Evolutionary conservation across 352 stramenopile genomes (phyloP).

Genomic region (Globisporangium cystogenes): DNA sequence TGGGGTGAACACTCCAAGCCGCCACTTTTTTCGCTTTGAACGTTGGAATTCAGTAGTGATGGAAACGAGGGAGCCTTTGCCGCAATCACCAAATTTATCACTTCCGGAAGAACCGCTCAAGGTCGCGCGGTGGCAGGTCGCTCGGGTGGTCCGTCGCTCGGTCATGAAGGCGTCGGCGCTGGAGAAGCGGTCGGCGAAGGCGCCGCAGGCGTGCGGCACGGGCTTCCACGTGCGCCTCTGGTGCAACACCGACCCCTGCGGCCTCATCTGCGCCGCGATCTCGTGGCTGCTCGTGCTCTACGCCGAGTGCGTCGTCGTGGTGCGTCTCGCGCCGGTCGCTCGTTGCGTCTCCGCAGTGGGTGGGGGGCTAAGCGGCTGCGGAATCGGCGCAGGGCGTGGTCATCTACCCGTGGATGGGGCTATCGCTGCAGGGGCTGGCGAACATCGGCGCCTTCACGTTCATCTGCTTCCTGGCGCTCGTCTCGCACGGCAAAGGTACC

Average conservation of each 20-base stretch:
- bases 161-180: constrained; percentile 24
- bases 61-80: neutral
- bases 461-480: constrained; percentile 86
- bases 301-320: constrained; percentile 87
- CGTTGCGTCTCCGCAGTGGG: neutral
- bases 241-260: constrained; percentile 90
- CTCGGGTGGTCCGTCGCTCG: no score
- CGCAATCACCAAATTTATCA: neutral
- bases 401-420: constrained; percentile 88
- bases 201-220: constrained; percentile 53
- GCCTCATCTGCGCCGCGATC: constrained; percentile 85
- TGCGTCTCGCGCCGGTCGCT: constrained; percentile 19
- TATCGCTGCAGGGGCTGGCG: constrained; percentile 58
- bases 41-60: neutral
- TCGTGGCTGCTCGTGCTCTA: constrained; percentile 91
- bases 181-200: constrained; percentile 20
- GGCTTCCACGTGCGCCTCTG: constrained; percentile 81
- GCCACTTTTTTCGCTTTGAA: no score
- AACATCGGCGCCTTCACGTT: constrained; percentile 64
- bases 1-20: no score
- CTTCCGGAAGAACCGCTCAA: no score
- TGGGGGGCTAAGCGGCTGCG: neutral
- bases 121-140: no score
- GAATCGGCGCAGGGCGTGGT: constrained; percentile 58
- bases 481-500: constrained; percentile 93